Percentiles rank a stretch among this genome's conserved stretches.
These are phyloP conservation scores for Tulasnella sp. DNA, from an alignment of 768 basidiomycete genomes.

Conservation along the genomic window DNA sequence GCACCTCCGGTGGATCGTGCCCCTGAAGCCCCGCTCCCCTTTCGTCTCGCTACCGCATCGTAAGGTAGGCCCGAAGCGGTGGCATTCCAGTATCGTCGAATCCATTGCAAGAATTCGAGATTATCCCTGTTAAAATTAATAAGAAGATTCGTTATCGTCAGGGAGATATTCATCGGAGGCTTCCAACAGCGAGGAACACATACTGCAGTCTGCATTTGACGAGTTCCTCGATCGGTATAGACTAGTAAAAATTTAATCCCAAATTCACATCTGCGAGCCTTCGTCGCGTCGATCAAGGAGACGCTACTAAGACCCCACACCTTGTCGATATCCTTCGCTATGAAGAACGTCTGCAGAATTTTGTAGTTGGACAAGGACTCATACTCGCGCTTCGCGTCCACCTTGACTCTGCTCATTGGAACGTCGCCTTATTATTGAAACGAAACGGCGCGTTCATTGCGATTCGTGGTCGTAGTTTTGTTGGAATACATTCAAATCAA, in stretches of 20 bases:
- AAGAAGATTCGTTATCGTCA: not conserved
- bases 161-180: too few species aligned
- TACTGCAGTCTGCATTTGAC: constrained; percentile 99
- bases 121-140: constrained; percentile 71
- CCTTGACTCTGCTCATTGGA: constrained; percentile 91
- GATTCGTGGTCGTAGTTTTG: not conserved
- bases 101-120: constrained; percentile 97
- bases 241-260: constrained; percentile 51
- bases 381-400: constrained; percentile 94
- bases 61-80: constrained; percentile 88
- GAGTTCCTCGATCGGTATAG: constrained; percentile 92
- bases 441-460: constrained; percentile 17
- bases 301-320: constrained; percentile 47
- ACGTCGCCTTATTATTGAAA: constrained; percentile 65
- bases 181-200: constrained; percentile 44
- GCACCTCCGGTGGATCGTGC: constrained; percentile 48
- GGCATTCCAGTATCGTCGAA: constrained; percentile 92
- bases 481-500: not conserved
- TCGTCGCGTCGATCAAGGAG: too few species aligned
- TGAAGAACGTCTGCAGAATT: constrained; percentile 90
- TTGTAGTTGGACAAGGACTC: constrained; percentile 96
- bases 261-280: too few species aligned
- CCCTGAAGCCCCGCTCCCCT: constrained; percentile 57
- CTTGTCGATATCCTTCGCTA: constrained; percentile 92
- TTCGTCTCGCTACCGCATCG: constrained; percentile 80